Conservation (phyloP, 129 eudicot genomes). For the Rutidosis leptorrhynchoides region DNA sequence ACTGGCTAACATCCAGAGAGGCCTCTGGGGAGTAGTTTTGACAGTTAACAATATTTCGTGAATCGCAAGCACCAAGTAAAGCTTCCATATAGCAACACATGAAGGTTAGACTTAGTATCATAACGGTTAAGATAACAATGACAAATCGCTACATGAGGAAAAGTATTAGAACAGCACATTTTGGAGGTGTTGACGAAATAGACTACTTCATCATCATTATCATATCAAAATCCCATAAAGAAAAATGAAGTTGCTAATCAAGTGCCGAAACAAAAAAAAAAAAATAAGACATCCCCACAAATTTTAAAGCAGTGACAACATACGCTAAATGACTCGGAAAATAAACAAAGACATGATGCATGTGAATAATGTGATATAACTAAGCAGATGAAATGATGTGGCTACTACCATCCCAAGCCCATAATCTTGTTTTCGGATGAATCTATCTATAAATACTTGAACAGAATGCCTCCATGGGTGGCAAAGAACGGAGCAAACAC, state of each 20-base stretch:
- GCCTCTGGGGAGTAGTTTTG: too few relatives aligned
- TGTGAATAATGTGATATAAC: constrained; percentile 29
- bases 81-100: too few relatives aligned
- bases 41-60: too few relatives aligned
- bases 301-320: constrained; percentile 1
- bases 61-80: too few relatives aligned
- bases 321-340: constrained; percentile 21
- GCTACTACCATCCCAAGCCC: not conserved
- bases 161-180: constrained; percentile 2
- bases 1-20: too few relatives aligned
- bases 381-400: constrained; percentile 20
- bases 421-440: not conserved
- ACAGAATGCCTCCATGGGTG: constrained; percentile 80
- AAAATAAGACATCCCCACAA: constrained; percentile 22
- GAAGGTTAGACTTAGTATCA: too few relatives aligned
- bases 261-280: constrained; percentile 29
- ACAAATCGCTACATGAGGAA: not conserved
- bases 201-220: constrained; percentile 11
- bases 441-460: constrained; percentile 62
- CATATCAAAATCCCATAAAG: constrained; percentile 25
- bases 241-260: constrained; percentile 25
- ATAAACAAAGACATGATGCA: not conserved
- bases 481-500: constrained; percentile 98
- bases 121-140: not conserved
- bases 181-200: not conserved